phyloP scores from a whole-genome alignment of 192 early-diverging fungal genomes.

The Gaertneriomyces sp. region DNA sequence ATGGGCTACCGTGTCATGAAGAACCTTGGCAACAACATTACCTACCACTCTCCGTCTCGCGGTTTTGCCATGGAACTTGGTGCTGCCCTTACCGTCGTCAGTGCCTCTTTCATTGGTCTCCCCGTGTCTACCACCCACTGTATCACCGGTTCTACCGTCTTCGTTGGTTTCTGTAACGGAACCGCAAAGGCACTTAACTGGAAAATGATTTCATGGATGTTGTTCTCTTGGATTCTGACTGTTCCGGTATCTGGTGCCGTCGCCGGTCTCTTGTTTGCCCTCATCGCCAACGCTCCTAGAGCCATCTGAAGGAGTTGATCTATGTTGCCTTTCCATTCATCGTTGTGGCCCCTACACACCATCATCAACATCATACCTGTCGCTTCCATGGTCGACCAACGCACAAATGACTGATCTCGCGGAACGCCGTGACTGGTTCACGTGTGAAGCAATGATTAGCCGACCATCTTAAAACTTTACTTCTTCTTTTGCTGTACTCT shows the following conservation, averaged over 20 bases:
- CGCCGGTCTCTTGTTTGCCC: conserved; percentile 65
- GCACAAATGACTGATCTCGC: no score
- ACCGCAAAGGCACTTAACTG: conserved; percentile 67
- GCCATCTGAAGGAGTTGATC: background rate
- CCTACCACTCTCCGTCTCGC: conserved; percentile 74
- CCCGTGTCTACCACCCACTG: conserved; percentile 85
- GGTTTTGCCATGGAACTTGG: conserved; percentile 78
- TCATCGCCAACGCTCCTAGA: conserved; percentile 34
- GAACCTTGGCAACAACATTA: conserved; percentile 77
- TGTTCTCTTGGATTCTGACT: conserved; percentile 72
- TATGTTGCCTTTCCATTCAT: background rate
- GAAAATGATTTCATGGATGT: conserved; percentile 61
- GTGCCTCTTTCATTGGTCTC: conserved; percentile 71
- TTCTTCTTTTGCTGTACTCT: no score
- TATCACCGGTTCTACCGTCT: conserved; percentile 71
- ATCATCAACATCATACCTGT: no score
- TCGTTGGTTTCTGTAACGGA: conserved; percentile 72
- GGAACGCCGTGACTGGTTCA: no score
- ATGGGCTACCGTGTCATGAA: conserved; percentile 76
- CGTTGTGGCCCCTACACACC: no score
- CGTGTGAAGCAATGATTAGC: no score
- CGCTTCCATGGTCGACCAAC: no score
- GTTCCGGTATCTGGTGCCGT: conserved; percentile 66
- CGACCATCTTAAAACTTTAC: no score
- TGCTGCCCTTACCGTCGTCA: conserved; percentile 72